Evolutionary conservation across 2,329 filamentous ascomycete genomes (phyloP), one percentile per base, ranked within the genome.

Genomic region (Cercospora sp.): DNA sequence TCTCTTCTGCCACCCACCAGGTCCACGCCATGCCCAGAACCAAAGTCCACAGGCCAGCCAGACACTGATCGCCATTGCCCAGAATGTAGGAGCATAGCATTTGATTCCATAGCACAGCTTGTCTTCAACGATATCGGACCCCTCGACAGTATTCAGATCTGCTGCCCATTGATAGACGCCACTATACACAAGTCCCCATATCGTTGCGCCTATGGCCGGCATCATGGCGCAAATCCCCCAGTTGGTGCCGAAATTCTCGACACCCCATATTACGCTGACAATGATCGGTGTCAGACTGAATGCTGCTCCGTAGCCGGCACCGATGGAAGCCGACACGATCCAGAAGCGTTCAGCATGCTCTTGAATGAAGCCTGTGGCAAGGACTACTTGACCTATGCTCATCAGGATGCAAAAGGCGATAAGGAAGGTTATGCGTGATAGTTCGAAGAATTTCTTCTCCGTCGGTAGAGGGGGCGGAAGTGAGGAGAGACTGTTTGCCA

Each of bases 181-280:
- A 5, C 91, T 92, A 78, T 98, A 99, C n/a, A 97, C 83, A 0
- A 95, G 79, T 0, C 94, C 93, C 93, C 94, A 99, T 33, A 97
- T 85, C 0, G 93, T 93, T 0, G 94, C 93, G 0, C 94, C 95
- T 0, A 91, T 81, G 0, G 95, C 95, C 2, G 95, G 95, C 66
- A 94, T 89, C 84, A 96, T 95, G 51, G 94, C 93, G 7, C 98
- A 89, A 69, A 98, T 94, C 9, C 95, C 95, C 89, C 94, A 99
- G 75, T 99, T 98, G 0, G 95, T 99, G 67, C 93, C 95, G 78
- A 99, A 98, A 78, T 98, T 99, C 82, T 98, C 94, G 0, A 97
- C 93, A 28, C 95, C 95, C 95, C 95, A 99, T 57, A 99, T 73
- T 9, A 97, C 93, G n/a, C 90, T 93, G 73, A 97, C 91, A 66